A percentile compares a stretch with the other conserved stretches of the same genome.
These are phyloP conservation scores for Mycena vulgaris DNA, from an alignment of 768 basidiomycete species.

Conservation along the genomic window DNA sequence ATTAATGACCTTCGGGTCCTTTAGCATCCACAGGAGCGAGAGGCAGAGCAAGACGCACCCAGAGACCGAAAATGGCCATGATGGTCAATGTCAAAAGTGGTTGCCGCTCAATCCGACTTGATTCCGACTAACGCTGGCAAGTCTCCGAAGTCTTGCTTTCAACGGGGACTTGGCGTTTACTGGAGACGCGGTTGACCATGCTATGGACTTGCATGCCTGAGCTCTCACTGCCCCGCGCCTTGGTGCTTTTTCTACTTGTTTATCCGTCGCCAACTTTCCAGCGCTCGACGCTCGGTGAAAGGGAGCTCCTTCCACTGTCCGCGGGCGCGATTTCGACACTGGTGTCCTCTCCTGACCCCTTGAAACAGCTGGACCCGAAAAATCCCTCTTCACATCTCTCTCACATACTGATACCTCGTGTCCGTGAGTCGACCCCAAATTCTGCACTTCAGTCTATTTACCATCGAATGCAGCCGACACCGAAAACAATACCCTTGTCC, in stretches of 20 bases:
- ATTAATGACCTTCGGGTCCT: conserved; percentile 85
- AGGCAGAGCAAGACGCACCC: conserved; percentile 66
- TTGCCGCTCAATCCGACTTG: too few species aligned
- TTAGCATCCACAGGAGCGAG: conserved; percentile 7
- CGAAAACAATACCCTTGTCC: conserved; percentile 84
- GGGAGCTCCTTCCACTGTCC: conserved; percentile 63
- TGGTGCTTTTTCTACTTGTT: conserved; percentile 49
- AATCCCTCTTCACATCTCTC: conserved; percentile 83
- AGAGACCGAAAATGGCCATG: conserved; percentile 88
- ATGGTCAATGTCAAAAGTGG: conserved; percentile 17
- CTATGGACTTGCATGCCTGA: conserved; percentile 22
- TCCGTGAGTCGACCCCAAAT: conserved; percentile 64
- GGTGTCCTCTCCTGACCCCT: conserved; percentile 71
- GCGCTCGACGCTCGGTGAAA: conserved; percentile 57
- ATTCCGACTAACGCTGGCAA: too few species aligned
- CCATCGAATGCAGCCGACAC: conserved; percentile 68
- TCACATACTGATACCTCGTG: conserved; percentile 88
- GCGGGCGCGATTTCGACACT: conserved; percentile 66
- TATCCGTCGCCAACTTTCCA: conserved; percentile 49
- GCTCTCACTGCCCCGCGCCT: conserved; percentile 37
- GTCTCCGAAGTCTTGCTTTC: too few species aligned
- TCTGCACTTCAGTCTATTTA: conserved; percentile 20
- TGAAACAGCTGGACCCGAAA: conserved; percentile 75
- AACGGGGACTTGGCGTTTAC: neutral
- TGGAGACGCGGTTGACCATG: conserved; percentile 1